Percentiles rank a stretch among this genome's conserved stretches.
Evolutionary conservation across 2,329 filamentous ascomycete species (phyloP).

Genomic region (Blastomyces gilchristii): DNA sequence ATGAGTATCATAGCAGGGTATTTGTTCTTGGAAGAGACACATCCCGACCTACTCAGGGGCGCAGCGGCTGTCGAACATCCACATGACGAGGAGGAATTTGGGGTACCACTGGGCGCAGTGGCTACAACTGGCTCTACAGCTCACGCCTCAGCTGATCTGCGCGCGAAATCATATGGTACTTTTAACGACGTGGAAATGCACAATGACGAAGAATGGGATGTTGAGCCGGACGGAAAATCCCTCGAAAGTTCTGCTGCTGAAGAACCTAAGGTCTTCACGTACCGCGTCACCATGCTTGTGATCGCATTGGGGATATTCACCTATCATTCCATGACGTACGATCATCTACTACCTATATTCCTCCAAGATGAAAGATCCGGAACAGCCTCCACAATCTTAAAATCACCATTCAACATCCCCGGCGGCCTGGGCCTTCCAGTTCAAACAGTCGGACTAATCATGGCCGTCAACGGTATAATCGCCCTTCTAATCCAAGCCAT

Average conservation of each 20-base stretch:
- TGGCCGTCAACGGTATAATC: slow-evolving; percentile 60
- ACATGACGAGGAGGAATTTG: slow-evolving; percentile 12
- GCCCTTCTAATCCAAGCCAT: slow-evolving; percentile 63
- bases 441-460: slow-evolving; percentile 57
- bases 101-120: slow-evolving; percentile 44
- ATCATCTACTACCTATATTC: slow-evolving; percentile 86
- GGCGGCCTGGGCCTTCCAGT: slow-evolving; percentile 58
- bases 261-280: slow-evolving; percentile 42
- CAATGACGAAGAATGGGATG: slow-evolving; percentile 43
- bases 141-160: slow-evolving; percentile 60
- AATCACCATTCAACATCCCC: slow-evolving; percentile 45
- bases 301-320: slow-evolving; percentile 82
- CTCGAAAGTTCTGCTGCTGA: slow-evolving; percentile 13
- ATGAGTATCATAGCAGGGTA: slow-evolving; percentile 73
- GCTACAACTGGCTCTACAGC: slow-evolving; percentile 65
- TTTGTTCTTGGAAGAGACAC: slow-evolving; percentile 75
- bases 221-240: slow-evolving; percentile 38
- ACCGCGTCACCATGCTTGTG: slow-evolving; percentile 62
- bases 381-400: slow-evolving; percentile 19
- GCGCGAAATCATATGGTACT: slow-evolving; percentile 70
- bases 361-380: slow-evolving; percentile 57
- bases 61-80: slow-evolving; percentile 51
- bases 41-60: slow-evolving; percentile 62
- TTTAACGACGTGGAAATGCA: slow-evolving; percentile 50
- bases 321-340: slow-evolving; percentile 91